Base-by-base conservation (phyloP, 2,329 filamentous ascomycete genomes). In the Aspergillus piperis region DNA sequence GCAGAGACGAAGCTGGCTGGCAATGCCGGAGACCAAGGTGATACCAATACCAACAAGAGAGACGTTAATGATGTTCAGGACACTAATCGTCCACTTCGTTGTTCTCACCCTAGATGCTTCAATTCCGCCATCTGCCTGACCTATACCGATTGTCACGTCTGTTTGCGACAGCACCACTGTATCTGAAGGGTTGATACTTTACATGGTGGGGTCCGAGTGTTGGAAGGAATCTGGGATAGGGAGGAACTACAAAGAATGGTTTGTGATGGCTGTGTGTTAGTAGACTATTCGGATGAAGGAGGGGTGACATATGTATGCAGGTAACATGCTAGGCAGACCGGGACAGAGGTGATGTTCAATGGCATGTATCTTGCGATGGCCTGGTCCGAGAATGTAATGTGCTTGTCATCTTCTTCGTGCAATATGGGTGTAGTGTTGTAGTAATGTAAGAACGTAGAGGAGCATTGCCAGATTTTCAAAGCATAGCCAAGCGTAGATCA, bases 101-200 rank as follows among this genome's bases (percentile, higher is more conserved):
- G 51, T 27, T 53, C 51, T 23, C 51, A 53, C 10, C 51, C 51
- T 41, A 38, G 51, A 21, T 53, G 51, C 30, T 53, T 53, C 38
- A 48, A 42, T 32, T 32, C 41, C 41, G 41, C 23, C 23, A 47
- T 48, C 39, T 56, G 53, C 41, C 23, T 44, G 53, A 56, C 39
- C 25, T 56, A 56, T 44, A 56, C 38, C 41, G 53, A 56, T 32
- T 56, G 53, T 13, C 53, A 56, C 19, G 41, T 56, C 7, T 56
- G 53, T 38, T n/a, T 48, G 51, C 27, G 51, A 36, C 10, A 23
- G 3, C 8, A 41, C 30, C 51, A 53, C 30, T 53, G 51, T 38
- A 53, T 53, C 23, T 53, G 51, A 59, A 10, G 19, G 19, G 10
- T n/a, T 13, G 41, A 7, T 36, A 36, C 30, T 13, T 6, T 13